These are phyloP conservation scores for Echites panduratus DNA, from an alignment of 257 asterid species.

Conservation along the genomic window DNA sequence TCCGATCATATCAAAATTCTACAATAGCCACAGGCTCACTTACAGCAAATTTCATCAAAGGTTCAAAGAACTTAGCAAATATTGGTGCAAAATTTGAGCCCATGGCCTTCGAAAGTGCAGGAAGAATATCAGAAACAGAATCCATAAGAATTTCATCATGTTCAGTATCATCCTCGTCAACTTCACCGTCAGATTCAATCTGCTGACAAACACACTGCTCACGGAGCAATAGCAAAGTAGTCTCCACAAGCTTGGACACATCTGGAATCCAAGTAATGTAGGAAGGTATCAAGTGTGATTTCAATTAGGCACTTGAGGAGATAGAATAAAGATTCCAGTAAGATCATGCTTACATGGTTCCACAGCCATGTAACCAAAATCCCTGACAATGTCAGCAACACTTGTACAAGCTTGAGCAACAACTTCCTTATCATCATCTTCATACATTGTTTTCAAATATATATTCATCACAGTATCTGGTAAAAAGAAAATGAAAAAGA, in stretches of 20 bases:
- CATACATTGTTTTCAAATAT: slow-evolving; percentile 75
- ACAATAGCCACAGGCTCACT: slow-evolving; percentile 35
- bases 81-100: slow-evolving; percentile 85
- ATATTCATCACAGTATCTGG: slow-evolving; percentile 79
- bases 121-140: slow-evolving; percentile 98
- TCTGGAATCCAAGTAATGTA: slow-evolving; percentile 35
- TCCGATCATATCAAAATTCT: slow-evolving; percentile 30
- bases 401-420: slow-evolving; percentile 96
- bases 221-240: slow-evolving; percentile 64
- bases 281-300: slow-evolving; percentile 15
- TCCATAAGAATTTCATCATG: slow-evolving; percentile 99
- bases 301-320: slow-evolving; percentile 8
- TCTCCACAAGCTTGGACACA: slow-evolving; percentile 63
- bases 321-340: slow-evolving; percentile 7
- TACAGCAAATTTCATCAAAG: slow-evolving; percentile 89
- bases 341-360: slow-evolving; percentile 73
- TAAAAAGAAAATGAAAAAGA: slow-evolving; percentile 1
- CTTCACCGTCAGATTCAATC: slow-evolving; percentile 73
- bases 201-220: slow-evolving; percentile 86
- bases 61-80: slow-evolving; percentile 68
- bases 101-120: slow-evolving; percentile 91
- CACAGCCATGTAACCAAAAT: slow-evolving; percentile 73
- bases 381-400: slow-evolving; percentile 74
- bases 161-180: slow-evolving; percentile 74
- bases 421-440: slow-evolving; percentile 95